A percentile compares a stretch with the other conserved stretches of the same genome.
phyloP scores from a whole-genome alignment of 2,329 filamentous ascomycete species.

The Endoconidiophora laricicola region DNA sequence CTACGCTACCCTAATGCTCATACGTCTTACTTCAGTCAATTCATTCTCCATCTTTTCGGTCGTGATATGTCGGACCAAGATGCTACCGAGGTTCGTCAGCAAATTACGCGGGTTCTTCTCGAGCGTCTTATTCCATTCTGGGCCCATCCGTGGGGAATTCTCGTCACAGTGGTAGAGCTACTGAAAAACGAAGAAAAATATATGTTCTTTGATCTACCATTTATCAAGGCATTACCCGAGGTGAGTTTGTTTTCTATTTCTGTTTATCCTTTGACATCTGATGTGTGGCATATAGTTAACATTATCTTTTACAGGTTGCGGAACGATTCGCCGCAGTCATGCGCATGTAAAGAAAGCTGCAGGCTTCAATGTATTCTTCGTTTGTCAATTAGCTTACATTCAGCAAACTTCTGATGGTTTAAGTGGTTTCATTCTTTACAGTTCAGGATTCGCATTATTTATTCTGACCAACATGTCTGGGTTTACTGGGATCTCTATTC shows the following conservation, averaged over 20 bases:
- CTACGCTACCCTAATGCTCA: constrained; percentile 77
- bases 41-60: constrained; percentile 71
- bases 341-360: constrained; percentile 8
- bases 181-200: constrained; percentile 76
- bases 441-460: too few relatives aligned
- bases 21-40: constrained; percentile 84
- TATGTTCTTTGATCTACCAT: constrained; percentile 81
- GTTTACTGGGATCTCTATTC: too few relatives aligned
- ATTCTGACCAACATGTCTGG: too few relatives aligned
- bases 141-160: constrained; percentile 89
- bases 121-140: constrained; percentile 79
- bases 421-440: too few relatives aligned
- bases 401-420: too few relatives aligned
- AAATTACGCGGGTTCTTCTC: constrained; percentile 74
- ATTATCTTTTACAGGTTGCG: constrained; percentile 16
- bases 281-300: not conserved
- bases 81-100: constrained; percentile 69
- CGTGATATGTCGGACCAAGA: constrained; percentile 57
- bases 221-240: constrained; percentile 79
- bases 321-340: constrained; percentile 20
- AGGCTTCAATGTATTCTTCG: too few relatives aligned
- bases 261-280: too few relatives aligned
- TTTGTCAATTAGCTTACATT: too few relatives aligned
- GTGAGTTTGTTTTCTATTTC: constrained; percentile 29
- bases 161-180: constrained; percentile 75